phyloP scores from a whole-genome alignment of 306 rosid species.

The Senna tora region DNA sequence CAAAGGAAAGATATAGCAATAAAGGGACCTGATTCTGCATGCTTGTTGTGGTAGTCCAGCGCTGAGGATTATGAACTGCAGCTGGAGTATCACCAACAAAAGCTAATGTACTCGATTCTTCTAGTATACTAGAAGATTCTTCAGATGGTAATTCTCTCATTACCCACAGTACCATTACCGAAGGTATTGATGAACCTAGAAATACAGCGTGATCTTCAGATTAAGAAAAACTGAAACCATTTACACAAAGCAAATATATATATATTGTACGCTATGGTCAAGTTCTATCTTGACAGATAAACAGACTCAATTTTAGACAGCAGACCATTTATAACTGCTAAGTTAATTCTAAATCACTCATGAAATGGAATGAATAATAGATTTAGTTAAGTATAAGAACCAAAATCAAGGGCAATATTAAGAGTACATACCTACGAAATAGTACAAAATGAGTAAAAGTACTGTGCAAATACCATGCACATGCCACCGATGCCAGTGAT shows the following conservation, averaged over 20 bases:
- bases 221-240: conserved; percentile 16
- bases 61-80: conserved; percentile 56
- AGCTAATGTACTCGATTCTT: conserved; percentile 67
- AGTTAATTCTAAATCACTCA: conserved; percentile 15
- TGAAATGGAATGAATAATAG: conserved; percentile 12
- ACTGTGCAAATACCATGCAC: conserved; percentile 54
- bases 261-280: not conserved
- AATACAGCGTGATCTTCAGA: conserved; percentile 39
- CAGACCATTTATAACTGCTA: conserved; percentile 11
- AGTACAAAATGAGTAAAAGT: conserved; percentile 71
- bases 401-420: conserved; percentile 17
- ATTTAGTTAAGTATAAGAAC: conserved; percentile 29
- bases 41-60: conserved; percentile 72
- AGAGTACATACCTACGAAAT: conserved; percentile 71
- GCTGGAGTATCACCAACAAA: conserved; percentile 59
- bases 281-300: not conserved
- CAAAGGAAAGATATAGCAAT: conserved; percentile 22
- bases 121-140: conserved; percentile 46
- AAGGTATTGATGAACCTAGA: conserved; percentile 88
- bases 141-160: conserved; percentile 81
- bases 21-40: conserved; percentile 69
- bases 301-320: conserved; percentile 19
- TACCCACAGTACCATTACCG: conserved; percentile 78
- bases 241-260: conserved; percentile 25
- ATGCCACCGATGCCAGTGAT: conserved; percentile 54